phyloP scores from a whole-genome alignment of 2,329 filamentous ascomycete species.

The Alternaria sp. region DNA sequence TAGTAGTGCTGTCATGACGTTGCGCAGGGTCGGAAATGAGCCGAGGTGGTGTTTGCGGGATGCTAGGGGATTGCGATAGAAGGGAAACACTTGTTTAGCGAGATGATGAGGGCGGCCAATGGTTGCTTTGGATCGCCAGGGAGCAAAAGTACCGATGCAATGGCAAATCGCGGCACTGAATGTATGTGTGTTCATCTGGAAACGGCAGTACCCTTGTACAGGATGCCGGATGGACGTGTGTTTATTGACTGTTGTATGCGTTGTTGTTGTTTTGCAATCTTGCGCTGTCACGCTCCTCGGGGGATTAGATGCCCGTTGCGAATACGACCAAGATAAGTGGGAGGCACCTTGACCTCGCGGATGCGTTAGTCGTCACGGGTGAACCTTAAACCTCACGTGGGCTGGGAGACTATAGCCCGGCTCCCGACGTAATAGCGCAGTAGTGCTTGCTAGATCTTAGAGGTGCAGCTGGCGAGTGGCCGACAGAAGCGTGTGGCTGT shows the following conservation, averaged over 20 bases:
- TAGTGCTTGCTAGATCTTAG: neutral
- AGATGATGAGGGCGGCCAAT: conserved; percentile 14
- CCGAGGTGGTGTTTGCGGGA: conserved; percentile 10
- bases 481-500: neutral
- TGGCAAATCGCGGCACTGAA: conserved; percentile 4
- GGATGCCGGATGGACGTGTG: neutral
- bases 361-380: neutral
- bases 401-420: neutral
- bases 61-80: conserved; percentile 8
- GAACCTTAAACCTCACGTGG: conserved; percentile 8
- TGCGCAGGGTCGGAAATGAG: conserved; percentile 11
- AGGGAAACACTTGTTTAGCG: conserved; percentile 4
- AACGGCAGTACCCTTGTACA: conserved; percentile 3
- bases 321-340: neutral
- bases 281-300: neutral
- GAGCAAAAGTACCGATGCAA: conserved; percentile 6
- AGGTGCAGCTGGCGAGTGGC: neutral
- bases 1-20: conserved; percentile 7
- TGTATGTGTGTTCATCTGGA: conserved; percentile 2
- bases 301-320: conserved; percentile 1
- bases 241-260: neutral
- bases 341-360: neutral
- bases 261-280: conserved; percentile 3
- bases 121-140: conserved; percentile 2
- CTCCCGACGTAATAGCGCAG: conserved; percentile 15